These are phyloP conservation scores for Alisma plantagoaquatica DNA, from an alignment of 106 monocot genomes.

Conservation along the genomic window DNA sequence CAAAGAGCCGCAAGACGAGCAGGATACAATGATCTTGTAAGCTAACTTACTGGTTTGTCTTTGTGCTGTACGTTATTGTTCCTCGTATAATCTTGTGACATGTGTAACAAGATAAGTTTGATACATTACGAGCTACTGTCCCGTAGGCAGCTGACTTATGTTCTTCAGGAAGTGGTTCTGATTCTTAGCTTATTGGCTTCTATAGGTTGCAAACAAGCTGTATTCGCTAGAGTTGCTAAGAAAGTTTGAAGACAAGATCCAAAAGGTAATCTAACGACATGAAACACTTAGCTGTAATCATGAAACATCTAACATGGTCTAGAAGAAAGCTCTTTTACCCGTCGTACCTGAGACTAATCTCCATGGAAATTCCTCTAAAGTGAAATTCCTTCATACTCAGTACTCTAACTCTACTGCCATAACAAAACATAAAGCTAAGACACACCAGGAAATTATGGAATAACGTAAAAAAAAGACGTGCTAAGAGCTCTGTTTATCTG, in stretches of 20 bases:
- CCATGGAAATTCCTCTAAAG: neutral
- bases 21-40: slow-evolving; percentile 55
- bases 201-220: slow-evolving; percentile 67
- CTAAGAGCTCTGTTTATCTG: neutral
- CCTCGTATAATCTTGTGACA: neutral
- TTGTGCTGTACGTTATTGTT: neutral
- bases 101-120: neutral
- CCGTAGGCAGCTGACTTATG: too few relatives aligned
- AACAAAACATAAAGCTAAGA: too few relatives aligned
- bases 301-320: too few relatives aligned
- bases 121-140: neutral
- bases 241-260: slow-evolving; percentile 62
- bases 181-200: too few relatives aligned
- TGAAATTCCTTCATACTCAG: too few relatives aligned
- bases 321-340: too few relatives aligned
- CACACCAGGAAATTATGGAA: too few relatives aligned
- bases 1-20: slow-evolving; percentile 57
- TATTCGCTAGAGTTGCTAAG: slow-evolving; percentile 41
- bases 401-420: too few relatives aligned
- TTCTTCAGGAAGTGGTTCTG: neutral
- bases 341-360: neutral
- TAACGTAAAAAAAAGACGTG: neutral
- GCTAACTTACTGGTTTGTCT: slow-evolving; percentile 1
- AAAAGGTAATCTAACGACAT: too few relatives aligned
- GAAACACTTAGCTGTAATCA: too few relatives aligned